Evolutionary conservation across 2,329 filamentous ascomycete genomes (phyloP).

Genomic region (Bipolaris victoriae): DNA sequence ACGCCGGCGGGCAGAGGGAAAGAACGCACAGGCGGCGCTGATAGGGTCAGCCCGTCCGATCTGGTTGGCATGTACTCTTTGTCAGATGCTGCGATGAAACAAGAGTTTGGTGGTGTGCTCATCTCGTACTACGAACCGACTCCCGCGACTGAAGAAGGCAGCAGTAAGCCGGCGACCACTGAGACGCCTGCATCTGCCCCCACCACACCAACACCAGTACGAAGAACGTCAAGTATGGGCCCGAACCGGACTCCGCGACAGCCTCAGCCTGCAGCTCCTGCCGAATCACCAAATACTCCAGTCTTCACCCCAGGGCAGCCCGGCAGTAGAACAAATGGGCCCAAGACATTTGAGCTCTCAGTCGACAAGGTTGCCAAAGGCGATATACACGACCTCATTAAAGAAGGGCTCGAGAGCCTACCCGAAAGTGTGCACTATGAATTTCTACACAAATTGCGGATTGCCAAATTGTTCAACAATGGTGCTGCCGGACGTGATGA

Average conservation of each 20-base stretch:
- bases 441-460: slow-evolving; percentile 79
- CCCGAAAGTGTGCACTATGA: slow-evolving; percentile 80
- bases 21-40: slow-evolving; percentile 50
- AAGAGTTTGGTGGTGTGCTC: slow-evolving; percentile 80
- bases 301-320: slow-evolving; percentile 46
- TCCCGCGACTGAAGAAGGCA: slow-evolving; percentile 35
- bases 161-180: slow-evolving; percentile 23
- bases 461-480: slow-evolving; percentile 77
- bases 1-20: slow-evolving; percentile 73
- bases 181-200: slow-evolving; percentile 62
- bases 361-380: slow-evolving; percentile 53
- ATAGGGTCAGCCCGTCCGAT: slow-evolving; percentile 62
- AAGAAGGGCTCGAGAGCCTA: slow-evolving; percentile 61
- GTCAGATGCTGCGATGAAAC: slow-evolving; percentile 61
- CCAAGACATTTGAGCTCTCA: slow-evolving; percentile 66
- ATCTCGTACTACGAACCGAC: slow-evolving; percentile 74
- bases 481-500: slow-evolving; percentile 72
- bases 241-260: slow-evolving; percentile 59
- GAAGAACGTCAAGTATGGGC: slow-evolving; percentile 65
- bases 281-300: slow-evolving; percentile 60
- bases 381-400: slow-evolving; percentile 52
- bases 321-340: slow-evolving; percentile 35
- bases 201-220: slow-evolving; percentile 75
- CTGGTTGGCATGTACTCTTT: slow-evolving; percentile 71
- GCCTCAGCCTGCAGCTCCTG: slow-evolving; percentile 50